phyloP scores from a whole-genome alignment of 441 rosid species.

The Flueggea neowawraea region DNA sequence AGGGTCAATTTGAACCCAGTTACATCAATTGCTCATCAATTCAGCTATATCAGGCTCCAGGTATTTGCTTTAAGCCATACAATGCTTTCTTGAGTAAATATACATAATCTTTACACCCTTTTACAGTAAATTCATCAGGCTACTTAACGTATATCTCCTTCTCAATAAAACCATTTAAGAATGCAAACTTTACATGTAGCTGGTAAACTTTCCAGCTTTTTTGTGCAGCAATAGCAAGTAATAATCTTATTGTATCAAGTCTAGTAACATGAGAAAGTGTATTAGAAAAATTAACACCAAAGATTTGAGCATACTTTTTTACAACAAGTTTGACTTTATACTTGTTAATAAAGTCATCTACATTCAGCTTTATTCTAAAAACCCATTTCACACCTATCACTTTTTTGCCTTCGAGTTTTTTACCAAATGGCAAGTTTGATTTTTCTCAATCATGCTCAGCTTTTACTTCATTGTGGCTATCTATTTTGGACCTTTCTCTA shows the following conservation, averaged over 20 bases:
- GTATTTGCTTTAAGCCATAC: neutral
- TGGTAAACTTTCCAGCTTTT: neutral
- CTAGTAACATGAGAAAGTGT: neutral
- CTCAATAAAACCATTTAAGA: neutral
- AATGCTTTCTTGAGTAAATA: neutral
- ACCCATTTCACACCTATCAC: constrained; percentile 10
- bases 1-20: too few species aligned
- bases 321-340: neutral
- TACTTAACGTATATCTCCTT: neutral
- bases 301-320: neutral
- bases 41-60: neutral
- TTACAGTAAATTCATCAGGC: neutral
- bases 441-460: neutral
- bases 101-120: neutral
- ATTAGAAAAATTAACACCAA: neutral
- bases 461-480: neutral
- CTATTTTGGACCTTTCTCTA: neutral
- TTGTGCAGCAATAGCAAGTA: neutral
- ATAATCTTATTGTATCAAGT: neutral
- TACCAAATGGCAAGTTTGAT: neutral
- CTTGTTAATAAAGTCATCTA: neutral
- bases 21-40: neutral
- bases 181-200: neutral
- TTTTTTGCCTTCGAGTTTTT: neutral
- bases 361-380: neutral